Evolutionary conservation across 257 asterid species (phyloP), one percentile per base, ranked within the genome.

Genomic region (Penstemon newberryi): DNA sequence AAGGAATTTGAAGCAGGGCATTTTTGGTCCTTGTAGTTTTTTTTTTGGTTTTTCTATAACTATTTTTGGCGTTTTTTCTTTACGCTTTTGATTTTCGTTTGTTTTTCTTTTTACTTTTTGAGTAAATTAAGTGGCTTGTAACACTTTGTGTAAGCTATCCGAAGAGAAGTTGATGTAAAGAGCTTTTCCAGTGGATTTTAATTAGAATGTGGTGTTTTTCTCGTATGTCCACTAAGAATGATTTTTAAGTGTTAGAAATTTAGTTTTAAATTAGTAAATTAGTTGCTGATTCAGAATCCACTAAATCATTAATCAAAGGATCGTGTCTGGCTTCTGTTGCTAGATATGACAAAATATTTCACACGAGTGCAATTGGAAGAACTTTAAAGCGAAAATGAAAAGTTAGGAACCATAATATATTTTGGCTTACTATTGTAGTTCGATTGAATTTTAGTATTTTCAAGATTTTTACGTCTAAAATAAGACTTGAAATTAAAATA

Each of bases 201-300:
- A 33, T 56, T 66, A 25, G 37, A 8, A 0, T 63, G 46, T 64
- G 60, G 82, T 79, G 78, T 36, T 76, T 76, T 77, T 64, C 18
- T 77, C 68, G 52, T 8, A 37, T 60, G 39, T 67, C 73, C 81
- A 77, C 75, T 74, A 74, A 3, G 80, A 73, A 69, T 72, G 53
- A 69, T 67, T 70, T 15, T 25, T 1, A 25, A 25, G 33, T 25
- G 33, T 25, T 25, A 25, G 33, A 25, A 25, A 25, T 1, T 25
- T 25, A 25, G 41, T 49, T 56, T 56, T 53, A n/a, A 56, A 60
- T 18, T 15, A 60, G 5, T 69, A 44, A 36, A 66, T 63, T 60
- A 63, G 53, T 62, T 70, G 80, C 75, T 75, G 85, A 84, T 75
- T 86, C 90, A 52, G 80, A 80, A 73, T 77, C 86, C 82, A 80